Conservation (phyloP, 1,284 basidiomycete species). For the Marasmius tenuissimus region DNA sequence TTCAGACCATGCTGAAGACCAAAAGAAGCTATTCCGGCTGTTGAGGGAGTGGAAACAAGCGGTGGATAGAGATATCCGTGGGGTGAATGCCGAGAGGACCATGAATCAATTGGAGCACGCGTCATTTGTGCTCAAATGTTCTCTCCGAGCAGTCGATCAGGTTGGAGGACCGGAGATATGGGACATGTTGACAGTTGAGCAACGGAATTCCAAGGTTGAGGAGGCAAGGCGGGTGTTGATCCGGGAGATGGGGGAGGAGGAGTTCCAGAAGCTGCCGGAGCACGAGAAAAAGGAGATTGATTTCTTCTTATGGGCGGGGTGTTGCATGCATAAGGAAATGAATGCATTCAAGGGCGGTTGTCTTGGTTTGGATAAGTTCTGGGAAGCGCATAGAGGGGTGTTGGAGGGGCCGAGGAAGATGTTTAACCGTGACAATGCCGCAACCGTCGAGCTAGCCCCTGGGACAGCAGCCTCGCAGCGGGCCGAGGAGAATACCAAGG, state of each 20-base stretch:
- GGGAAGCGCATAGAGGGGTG: background rate
- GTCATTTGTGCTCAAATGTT: background rate
- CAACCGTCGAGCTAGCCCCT: constrained; percentile 5
- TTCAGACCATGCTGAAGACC: constrained; percentile 19
- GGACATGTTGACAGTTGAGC: background rate
- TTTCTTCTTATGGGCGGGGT: constrained; percentile 25
- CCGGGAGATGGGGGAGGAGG: constrained; percentile 9
- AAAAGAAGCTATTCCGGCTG: constrained; percentile 15
- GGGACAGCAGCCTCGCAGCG: constrained; percentile 17
- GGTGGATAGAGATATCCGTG: constrained; percentile 8
- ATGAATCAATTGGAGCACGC: background rate
- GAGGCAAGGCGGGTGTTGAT: background rate
- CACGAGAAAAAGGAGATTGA: constrained; percentile 11
- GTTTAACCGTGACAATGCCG: constrained; percentile 17
- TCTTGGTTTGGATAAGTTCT: constrained; percentile 12
- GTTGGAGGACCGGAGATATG: background rate
- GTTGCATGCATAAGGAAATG: constrained; percentile 32
- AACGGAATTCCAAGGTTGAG: background rate
- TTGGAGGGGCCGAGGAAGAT: constrained; percentile 9
- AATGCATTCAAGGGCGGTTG: constrained; percentile 28
- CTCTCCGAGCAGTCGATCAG: background rate
- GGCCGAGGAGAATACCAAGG: constrained; percentile 21
- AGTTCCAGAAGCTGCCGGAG: constrained; percentile 11
- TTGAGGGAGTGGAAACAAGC: constrained; percentile 13
- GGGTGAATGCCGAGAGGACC: background rate